phyloP scores from a whole-genome alignment of 169 alveolate species.

The Plasmodium cynomolgi region DNA sequence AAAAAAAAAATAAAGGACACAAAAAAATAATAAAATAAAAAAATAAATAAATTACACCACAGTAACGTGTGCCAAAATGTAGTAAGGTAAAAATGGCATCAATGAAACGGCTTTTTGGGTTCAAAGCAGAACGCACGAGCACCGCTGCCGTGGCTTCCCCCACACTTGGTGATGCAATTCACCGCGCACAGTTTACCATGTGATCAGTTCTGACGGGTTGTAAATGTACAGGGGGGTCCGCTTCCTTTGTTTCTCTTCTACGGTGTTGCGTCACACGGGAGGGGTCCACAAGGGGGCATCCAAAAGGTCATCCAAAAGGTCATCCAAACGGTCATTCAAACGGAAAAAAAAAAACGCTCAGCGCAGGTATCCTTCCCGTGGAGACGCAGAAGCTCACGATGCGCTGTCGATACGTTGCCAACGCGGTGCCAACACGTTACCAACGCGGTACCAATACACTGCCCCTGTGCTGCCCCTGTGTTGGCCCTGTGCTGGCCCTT shows the following conservation, averaged over 20 bases:
- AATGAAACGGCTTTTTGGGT: neutral
- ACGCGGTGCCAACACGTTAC: neutral
- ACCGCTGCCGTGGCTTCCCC: neutral
- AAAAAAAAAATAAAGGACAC: neutral
- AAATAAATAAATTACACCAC: neutral
- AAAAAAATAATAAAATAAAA: neutral
- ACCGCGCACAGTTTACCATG: neutral
- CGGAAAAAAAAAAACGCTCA: neutral
- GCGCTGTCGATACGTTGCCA: neutral
- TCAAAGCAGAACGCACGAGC: neutral
- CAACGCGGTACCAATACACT: too few relatives aligned
- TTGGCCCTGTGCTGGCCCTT: neutral
- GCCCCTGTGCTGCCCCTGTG: neutral
- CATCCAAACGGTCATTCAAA: neutral
- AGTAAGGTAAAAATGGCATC: neutral
- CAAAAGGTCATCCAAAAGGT: too few relatives aligned
- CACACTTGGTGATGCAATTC: neutral
- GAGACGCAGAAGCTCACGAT: neutral
- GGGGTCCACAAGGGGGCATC: too few relatives aligned
- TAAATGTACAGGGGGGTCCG: neutral
- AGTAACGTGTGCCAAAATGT: neutral
- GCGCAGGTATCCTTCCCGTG: neutral
- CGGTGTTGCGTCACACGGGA: neutral
- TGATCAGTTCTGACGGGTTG: neutral
- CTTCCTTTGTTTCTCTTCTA: neutral